Conservation (phyloP, 345 rosid genomes). For the Linum trigynum region DNA sequence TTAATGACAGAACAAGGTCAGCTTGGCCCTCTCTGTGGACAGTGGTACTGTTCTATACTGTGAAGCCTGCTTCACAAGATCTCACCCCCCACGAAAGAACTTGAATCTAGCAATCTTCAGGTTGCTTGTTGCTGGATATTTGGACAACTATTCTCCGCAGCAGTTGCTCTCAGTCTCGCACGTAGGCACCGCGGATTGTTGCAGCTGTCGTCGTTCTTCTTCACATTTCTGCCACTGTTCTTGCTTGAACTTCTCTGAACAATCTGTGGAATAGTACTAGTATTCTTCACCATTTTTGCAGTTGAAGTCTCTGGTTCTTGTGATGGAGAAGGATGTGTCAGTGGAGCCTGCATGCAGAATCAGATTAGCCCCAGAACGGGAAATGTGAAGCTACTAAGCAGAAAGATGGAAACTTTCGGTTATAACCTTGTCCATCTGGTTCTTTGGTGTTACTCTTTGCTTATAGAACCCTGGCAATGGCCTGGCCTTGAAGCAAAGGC, state of each 20-base stretch:
- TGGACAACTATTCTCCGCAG: not conserved
- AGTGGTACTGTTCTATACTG: too few species aligned
- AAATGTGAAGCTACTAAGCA: not conserved
- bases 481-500: conserved; percentile 85
- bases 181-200: not conserved
- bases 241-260: conserved; percentile 10
- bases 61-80: too few species aligned
- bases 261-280: conserved; percentile 11
- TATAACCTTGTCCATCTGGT: conserved; percentile 41
- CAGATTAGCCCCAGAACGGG: not conserved
- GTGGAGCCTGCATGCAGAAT: conserved; percentile 19
- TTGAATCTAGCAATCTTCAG: not conserved
- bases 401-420: conserved; percentile 3
- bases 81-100: too few species aligned
- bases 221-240: not conserved
- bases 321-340: conserved; percentile 19
- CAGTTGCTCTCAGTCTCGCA: not conserved
- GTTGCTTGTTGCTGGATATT: not conserved
- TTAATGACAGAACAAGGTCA: too few species aligned
- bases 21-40: too few species aligned
- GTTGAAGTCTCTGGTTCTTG: conserved; percentile 17
- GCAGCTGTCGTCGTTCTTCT: not conserved
- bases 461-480: conserved; percentile 85
- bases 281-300: conserved; percentile 5
- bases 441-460: conserved; percentile 31